A percentile compares a stretch with the other conserved stretches of the same genome.
These are phyloP conservation scores for Quercus lobata DNA, from an alignment of 331 rosid genomes.

Conservation along the genomic window DNA sequence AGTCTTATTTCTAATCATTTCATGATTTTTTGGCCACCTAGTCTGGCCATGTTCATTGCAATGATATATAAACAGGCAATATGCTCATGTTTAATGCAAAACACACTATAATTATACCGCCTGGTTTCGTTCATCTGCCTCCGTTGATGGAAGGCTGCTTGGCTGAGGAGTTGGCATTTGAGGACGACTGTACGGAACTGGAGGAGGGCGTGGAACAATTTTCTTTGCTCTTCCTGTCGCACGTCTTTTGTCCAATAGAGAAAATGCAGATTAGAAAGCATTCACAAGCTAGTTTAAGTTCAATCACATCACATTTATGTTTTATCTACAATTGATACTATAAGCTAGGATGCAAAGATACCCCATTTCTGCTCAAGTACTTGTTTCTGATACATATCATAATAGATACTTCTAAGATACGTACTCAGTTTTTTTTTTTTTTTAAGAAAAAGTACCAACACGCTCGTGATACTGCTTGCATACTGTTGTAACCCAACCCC, in stretches of 20 bases:
- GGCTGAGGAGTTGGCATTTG: conserved; percentile 23
- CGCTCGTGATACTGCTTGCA: too few relatives aligned
- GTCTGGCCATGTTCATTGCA: not conserved
- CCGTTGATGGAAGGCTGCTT: conserved; percentile 19
- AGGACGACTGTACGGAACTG: conserved; percentile 40
- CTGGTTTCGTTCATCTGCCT: conserved; percentile 44
- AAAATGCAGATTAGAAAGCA: conserved; percentile 8
- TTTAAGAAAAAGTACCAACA: too few relatives aligned
- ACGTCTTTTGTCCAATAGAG: conserved; percentile 37
- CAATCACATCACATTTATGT: not conserved
- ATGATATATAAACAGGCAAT: not conserved
- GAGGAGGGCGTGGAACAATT: conserved; percentile 67
- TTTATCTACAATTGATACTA: not conserved
- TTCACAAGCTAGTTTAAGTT: not conserved
- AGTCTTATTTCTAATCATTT: not conserved
- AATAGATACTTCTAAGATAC: too few relatives aligned
- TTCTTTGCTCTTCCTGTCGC: conserved; percentile 55
- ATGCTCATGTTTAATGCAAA: not conserved
- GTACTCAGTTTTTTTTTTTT: too few relatives aligned
- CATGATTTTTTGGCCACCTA: not conserved
- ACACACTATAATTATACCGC: conserved; percentile 27
- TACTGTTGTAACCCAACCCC: too few relatives aligned
- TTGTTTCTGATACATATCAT: too few relatives aligned
- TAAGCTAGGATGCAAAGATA: too few relatives aligned
- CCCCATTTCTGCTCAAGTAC: too few relatives aligned